Conservation (phyloP, 1,139 yeast genomes). For the Nakaseomyces glabratus region DNA sequence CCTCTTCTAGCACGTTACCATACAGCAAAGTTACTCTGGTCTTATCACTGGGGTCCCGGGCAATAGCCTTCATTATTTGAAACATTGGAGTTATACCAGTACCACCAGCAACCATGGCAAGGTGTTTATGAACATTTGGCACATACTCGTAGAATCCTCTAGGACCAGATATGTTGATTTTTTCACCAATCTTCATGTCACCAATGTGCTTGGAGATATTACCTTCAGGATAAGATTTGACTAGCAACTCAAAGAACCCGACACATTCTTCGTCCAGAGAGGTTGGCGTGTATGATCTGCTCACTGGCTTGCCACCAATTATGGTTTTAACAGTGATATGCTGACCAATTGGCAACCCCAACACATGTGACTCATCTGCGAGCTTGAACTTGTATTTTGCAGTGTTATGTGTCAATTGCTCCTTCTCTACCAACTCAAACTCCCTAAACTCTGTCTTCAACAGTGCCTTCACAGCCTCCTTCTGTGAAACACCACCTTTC, state of each 20-base stretch:
- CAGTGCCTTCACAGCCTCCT: slow-evolving; percentile 4
- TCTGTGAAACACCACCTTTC: background rate
- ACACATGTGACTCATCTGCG: slow-evolving; percentile 62
- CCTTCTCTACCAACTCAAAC: slow-evolving; percentile 77
- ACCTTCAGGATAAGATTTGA: slow-evolving; percentile 89
- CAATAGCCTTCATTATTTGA: slow-evolving; percentile 76
- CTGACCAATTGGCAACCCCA: slow-evolving; percentile 94
- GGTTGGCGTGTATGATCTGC: slow-evolving; percentile 91
- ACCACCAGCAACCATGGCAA: slow-evolving; percentile 80
- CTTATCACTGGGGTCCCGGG: slow-evolving; percentile 50
- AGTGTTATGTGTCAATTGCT: slow-evolving; percentile 70
- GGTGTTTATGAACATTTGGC: slow-evolving; percentile 41
- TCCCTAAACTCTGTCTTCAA: slow-evolving; percentile 45
- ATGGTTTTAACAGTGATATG: slow-evolving; percentile 73
- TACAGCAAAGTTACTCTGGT: slow-evolving; percentile 58
- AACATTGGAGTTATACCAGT: slow-evolving; percentile 93
- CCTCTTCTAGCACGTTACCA: slow-evolving; percentile 71
- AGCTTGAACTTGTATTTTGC: slow-evolving; percentile 80
- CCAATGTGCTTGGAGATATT: slow-evolving; percentile 75
- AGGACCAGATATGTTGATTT: slow-evolving; percentile 78
- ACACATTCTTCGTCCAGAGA: slow-evolving; percentile 68
- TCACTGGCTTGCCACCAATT: slow-evolving; percentile 72
- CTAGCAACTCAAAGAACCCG: slow-evolving; percentile 82
- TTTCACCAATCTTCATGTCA: slow-evolving; percentile 58
- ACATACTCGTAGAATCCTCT: slow-evolving; percentile 83